These are phyloP conservation scores for Parsonsia alboflavescens DNA, from an alignment of 257 asterid genomes.

Conservation along the genomic window DNA sequence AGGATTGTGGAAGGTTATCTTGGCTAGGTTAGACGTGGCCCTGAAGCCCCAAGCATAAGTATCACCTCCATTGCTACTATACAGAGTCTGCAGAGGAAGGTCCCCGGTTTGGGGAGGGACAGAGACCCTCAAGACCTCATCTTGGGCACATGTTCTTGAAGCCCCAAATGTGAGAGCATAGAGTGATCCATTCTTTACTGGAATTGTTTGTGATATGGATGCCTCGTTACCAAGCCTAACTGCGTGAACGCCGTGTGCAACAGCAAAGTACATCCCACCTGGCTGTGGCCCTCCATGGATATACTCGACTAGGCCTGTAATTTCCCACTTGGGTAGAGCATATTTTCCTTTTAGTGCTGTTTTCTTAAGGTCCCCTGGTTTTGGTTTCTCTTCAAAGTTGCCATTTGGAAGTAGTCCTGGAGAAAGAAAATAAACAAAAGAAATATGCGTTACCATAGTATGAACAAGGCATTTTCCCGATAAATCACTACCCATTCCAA, in stretches of 20 bases:
- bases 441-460: background rate
- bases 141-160: slow-evolving; percentile 87
- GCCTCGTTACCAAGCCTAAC: slow-evolving; percentile 91
- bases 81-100: slow-evolving; percentile 75
- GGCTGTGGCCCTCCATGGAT: slow-evolving; percentile 93
- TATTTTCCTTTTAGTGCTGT: slow-evolving; percentile 50
- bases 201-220: slow-evolving; percentile 62
- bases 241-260: slow-evolving; percentile 83
- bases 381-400: slow-evolving; percentile 70
- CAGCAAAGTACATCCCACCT: slow-evolving; percentile 85
- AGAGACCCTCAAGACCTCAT: slow-evolving; percentile 65
- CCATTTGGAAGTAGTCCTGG: slow-evolving; percentile 81
- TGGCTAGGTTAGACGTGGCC: slow-evolving; percentile 44
- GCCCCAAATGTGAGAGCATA: slow-evolving; percentile 89
- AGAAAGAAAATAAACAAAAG: background rate
- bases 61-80: slow-evolving; percentile 75
- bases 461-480: background rate
- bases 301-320: slow-evolving; percentile 68
- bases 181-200: slow-evolving; percentile 53
- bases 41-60: slow-evolving; percentile 78
- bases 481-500: background rate
- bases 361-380: slow-evolving; percentile 41
- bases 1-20: slow-evolving; percentile 57
- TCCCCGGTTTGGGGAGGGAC: slow-evolving; percentile 69
- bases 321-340: slow-evolving; percentile 86